These are phyloP conservation scores for Canna indica DNA, from an alignment of 176 grass and related monocot species.

Conservation along the genomic window DNA sequence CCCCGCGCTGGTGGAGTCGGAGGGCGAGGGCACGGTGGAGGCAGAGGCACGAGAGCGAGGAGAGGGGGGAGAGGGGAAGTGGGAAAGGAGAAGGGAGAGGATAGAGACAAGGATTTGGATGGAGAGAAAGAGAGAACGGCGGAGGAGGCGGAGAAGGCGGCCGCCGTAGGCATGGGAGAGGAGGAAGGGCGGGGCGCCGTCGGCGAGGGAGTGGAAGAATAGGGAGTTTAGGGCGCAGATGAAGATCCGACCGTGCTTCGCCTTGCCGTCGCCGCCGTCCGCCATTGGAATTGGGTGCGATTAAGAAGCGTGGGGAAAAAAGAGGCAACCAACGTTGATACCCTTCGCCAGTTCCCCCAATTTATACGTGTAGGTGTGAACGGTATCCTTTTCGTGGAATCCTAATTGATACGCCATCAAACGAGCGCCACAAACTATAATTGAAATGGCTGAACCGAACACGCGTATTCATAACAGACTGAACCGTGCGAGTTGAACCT, in stretches of 20 bases:
- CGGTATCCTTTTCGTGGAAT: too few relatives aligned
- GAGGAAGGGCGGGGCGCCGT: constrained; percentile 31
- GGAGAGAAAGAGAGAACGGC: constrained; percentile 30
- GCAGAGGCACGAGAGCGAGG: constrained; percentile 7
- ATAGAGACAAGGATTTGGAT: constrained; percentile 39
- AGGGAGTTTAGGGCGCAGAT: neutral
- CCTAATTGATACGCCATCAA: too few relatives aligned
- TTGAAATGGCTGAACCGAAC: too few relatives aligned
- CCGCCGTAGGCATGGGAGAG: neutral
- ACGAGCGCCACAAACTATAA: too few relatives aligned
- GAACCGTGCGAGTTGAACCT: too few relatives aligned
- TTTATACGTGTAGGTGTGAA: too few relatives aligned
- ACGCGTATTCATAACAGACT: too few relatives aligned
- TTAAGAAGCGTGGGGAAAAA: too few relatives aligned
- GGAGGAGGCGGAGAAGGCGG: constrained; percentile 29
- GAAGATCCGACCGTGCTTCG: neutral
- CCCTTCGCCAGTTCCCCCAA: too few relatives aligned
- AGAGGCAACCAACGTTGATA: too few relatives aligned
- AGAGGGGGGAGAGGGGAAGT: neutral
- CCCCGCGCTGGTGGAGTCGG: constrained; percentile 22
- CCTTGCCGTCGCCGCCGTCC: neutral
- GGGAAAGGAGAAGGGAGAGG: constrained; percentile 17
- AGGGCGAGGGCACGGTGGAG: constrained; percentile 3
- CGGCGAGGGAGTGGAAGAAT: constrained; percentile 18
- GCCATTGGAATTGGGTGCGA: neutral